Evolutionary conservation across 164 flowering plant species (phyloP).

Genomic region (Chloranthus sessilifolius): DNA sequence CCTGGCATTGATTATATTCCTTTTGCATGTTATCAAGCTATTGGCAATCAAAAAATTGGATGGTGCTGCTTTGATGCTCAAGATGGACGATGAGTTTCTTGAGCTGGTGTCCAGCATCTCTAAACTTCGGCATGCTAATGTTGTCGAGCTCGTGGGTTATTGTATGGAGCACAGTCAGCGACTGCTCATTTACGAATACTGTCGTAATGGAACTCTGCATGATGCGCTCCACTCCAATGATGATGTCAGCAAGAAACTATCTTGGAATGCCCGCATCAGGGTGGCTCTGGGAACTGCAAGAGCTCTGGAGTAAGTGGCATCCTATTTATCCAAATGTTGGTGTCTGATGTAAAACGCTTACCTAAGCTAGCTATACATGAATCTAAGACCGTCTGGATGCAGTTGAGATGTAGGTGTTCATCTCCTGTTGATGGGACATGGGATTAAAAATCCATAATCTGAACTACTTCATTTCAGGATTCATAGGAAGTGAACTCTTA

Average conservation of each 20-base stretch:
- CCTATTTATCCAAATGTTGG: too few relatives aligned
- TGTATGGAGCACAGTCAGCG: constrained; percentile 85
- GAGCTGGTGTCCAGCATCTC: constrained; percentile 72
- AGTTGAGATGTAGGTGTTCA: too few relatives aligned
- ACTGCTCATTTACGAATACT: constrained; percentile 78
- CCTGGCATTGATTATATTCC: too few relatives aligned
- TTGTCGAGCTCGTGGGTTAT: constrained; percentile 88
- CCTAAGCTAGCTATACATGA: too few relatives aligned
- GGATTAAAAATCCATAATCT: too few relatives aligned
- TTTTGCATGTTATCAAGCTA: constrained; percentile 49
- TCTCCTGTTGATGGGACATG: too few relatives aligned
- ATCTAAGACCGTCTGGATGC: too few relatives aligned
- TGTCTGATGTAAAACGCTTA: too few relatives aligned
- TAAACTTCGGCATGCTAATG: constrained; percentile 71
- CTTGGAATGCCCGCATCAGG: constrained; percentile 77
- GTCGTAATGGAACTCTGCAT: constrained; percentile 71
- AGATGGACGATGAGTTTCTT: constrained; percentile 65
- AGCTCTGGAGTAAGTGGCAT: constrained; percentile 77
- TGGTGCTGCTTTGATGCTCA: constrained; percentile 41
- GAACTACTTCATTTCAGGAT: too few relatives aligned
- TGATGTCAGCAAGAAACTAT: constrained; percentile 50
- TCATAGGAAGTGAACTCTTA: too few relatives aligned
- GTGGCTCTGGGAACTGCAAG: constrained; percentile 97
- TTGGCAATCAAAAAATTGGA: constrained; percentile 81
- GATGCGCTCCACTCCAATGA: constrained; percentile 70